A percentile compares a stretch with the other conserved stretches of the same genome.
These are phyloP conservation scores for Oryza glumipatula DNA, from an alignment of 176 grass and related monocot species.

Conservation along the genomic window DNA sequence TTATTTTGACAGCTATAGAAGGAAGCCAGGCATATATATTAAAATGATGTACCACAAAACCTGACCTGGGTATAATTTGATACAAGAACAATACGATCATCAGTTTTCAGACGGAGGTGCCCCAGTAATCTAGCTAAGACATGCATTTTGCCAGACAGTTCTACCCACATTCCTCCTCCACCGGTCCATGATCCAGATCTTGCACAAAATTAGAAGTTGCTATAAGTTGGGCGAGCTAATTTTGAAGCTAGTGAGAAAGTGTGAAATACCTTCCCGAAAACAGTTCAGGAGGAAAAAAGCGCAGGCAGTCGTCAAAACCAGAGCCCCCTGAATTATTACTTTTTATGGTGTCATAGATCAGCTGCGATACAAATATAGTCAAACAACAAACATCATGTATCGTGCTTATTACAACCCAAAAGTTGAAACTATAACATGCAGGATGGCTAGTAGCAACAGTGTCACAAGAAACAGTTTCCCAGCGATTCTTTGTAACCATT, in stretches of 20 bases:
- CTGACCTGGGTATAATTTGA: slow-evolving; percentile 98
- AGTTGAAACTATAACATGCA: slow-evolving; percentile 12
- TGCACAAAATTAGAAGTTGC: slow-evolving; percentile 32
- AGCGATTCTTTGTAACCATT: slow-evolving; percentile 11
- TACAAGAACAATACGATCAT: slow-evolving; percentile 97
- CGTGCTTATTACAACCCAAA: slow-evolving; percentile 4
- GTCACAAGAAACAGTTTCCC: background rate
- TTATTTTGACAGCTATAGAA: slow-evolving; percentile 8
- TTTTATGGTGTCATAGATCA: slow-evolving; percentile 95
- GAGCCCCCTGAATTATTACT: slow-evolving; percentile 71
- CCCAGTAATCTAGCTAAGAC: slow-evolving; percentile 85
- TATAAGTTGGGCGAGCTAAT: slow-evolving; percentile 31
- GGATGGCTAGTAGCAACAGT: slow-evolving; percentile 3
- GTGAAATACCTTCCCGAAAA: slow-evolving; percentile 86
- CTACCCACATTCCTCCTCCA: slow-evolving; percentile 92
- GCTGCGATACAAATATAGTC: slow-evolving; percentile 53
- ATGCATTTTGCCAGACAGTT: slow-evolving; percentile 99
- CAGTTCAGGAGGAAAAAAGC: slow-evolving; percentile 84
- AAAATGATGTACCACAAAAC: slow-evolving; percentile 19
- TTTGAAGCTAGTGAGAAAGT: slow-evolving; percentile 35
- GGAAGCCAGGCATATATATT: slow-evolving; percentile 44
- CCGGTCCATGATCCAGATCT: slow-evolving; percentile 98
- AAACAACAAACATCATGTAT: slow-evolving; percentile 19
- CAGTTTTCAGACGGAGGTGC: slow-evolving; percentile 81
- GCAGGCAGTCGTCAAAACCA: slow-evolving; percentile 77